phyloP scores from a whole-genome alignment of 306 rosid genomes.

The Senna tora region DNA sequence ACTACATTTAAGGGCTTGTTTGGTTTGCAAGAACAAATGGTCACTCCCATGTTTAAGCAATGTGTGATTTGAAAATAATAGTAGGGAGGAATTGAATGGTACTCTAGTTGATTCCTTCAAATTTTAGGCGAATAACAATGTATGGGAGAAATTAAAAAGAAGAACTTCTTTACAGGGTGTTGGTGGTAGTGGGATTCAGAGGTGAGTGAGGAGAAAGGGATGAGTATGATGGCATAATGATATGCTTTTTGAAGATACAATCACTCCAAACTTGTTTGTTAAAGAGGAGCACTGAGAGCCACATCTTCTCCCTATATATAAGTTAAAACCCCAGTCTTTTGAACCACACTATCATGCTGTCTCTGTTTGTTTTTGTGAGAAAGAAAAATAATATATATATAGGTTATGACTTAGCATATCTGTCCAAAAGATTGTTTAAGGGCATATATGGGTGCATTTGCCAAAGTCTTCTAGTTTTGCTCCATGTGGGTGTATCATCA shows the following conservation, averaged over 20 bases:
- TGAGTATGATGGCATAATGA: conserved; percentile 42
- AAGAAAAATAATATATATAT: not conserved
- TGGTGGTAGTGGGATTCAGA: conserved; percentile 31
- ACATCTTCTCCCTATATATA: not conserved
- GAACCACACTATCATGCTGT: too few species aligned
- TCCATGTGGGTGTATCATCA: not conserved
- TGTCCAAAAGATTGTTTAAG: not conserved
- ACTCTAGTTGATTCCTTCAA: too few species aligned
- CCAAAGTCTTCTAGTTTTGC: conserved; percentile 8
- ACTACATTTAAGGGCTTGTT: too few species aligned
- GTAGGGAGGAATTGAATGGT: too few species aligned
- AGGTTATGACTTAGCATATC: not conserved
- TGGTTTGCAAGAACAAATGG: too few species aligned
- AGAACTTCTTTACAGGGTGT: conserved; percentile 42
- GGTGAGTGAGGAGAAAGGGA: conserved; percentile 4
- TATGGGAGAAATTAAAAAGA: too few species aligned
- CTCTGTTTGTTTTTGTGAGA: not conserved
- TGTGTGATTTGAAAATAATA: too few species aligned
- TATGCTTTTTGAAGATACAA: conserved; percentile 30
- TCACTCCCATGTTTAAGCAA: too few species aligned
- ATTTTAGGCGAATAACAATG: too few species aligned
- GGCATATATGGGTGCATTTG: not conserved
- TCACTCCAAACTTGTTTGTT: conserved; percentile 31
- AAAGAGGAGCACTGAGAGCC: conserved; percentile 19
- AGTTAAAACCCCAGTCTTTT: not conserved